Percentiles rank a stretch among this genome's conserved stretches.
Conservation (phyloP, 75 land plant species). For the Sequoia sempervirens region DNA sequence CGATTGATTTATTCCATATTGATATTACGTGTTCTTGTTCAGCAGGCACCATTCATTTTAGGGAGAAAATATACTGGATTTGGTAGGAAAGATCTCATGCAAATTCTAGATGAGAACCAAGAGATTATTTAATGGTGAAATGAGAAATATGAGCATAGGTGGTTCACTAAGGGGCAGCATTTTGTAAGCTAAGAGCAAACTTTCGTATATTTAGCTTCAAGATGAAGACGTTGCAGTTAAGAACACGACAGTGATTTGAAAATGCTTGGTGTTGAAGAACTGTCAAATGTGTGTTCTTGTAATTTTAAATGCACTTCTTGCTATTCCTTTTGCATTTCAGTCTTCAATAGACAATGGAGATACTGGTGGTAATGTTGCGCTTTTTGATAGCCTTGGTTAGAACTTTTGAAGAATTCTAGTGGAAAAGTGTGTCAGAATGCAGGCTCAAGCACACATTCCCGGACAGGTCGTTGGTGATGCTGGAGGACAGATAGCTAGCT, state of each 20-base stretch:
- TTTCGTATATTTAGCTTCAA: background rate
- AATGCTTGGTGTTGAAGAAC: background rate
- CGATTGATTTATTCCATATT: background rate
- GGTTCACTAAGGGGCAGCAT: background rate
- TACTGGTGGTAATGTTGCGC: background rate
- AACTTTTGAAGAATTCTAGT: background rate
- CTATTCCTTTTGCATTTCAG: background rate
- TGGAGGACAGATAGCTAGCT: constrained; percentile 7
- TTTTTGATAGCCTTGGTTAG: background rate
- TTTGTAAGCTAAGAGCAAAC: background rate
- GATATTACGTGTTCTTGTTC: background rate
- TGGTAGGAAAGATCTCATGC: background rate
- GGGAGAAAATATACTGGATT: background rate
- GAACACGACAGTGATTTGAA: background rate
- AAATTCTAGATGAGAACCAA: background rate
- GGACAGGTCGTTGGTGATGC: constrained; percentile 20
- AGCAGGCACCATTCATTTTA: background rate
- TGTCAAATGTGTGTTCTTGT: background rate
- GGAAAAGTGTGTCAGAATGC: constrained; percentile 11
- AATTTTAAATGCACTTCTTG: background rate
- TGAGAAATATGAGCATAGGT: background rate
- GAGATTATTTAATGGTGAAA: background rate
- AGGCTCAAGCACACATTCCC: constrained; percentile 18
- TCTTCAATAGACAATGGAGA: background rate
- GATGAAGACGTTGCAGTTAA: background rate